Evolutionary conservation across 257 asterid genomes (phyloP).

Genomic region (Nicotiana attenuata): DNA sequence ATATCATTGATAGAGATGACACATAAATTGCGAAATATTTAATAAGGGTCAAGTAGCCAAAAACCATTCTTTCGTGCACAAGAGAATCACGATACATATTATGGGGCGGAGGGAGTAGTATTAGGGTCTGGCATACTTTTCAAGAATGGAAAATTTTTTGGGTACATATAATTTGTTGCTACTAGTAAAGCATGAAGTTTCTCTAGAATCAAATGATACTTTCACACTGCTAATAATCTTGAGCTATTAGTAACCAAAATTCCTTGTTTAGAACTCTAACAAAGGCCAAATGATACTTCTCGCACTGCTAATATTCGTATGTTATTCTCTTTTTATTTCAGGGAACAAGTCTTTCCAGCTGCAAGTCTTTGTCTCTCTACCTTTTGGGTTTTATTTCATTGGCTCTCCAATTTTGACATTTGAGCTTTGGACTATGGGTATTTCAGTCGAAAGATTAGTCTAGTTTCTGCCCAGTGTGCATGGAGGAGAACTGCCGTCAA

Average conservation of each 20-base stretch:
- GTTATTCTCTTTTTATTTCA: slow-evolving; percentile 1
- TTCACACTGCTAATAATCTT: no score
- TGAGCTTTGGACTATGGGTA: neutral
- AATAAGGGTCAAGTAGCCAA: no score
- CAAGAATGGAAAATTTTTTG: no score
- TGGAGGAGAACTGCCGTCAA: neutral
- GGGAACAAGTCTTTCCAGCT: neutral
- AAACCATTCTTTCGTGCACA: no score
- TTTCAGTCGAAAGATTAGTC: slow-evolving; percentile 10
- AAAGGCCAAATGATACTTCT: neutral
- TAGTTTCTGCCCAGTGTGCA: slow-evolving; percentile 11
- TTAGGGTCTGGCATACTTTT: no score
- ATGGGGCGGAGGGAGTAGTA: no score
- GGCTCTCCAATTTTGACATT: neutral
- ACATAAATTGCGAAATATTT: no score
- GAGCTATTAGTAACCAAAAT: no score
- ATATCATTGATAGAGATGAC: no score
- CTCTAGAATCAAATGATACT: no score
- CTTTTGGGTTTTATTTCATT: neutral
- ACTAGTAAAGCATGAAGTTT: neutral
- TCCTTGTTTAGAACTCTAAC: neutral
- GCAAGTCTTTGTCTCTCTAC: neutral
- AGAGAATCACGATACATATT: no score
- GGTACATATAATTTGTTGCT: neutral
- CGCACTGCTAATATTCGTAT: neutral